Percentiles rank a stretch among this genome's conserved stretches.
Conservation (phyloP, 495 filamentous ascomycete genomes). For the Hypoxylon crocopeplum region DNA sequence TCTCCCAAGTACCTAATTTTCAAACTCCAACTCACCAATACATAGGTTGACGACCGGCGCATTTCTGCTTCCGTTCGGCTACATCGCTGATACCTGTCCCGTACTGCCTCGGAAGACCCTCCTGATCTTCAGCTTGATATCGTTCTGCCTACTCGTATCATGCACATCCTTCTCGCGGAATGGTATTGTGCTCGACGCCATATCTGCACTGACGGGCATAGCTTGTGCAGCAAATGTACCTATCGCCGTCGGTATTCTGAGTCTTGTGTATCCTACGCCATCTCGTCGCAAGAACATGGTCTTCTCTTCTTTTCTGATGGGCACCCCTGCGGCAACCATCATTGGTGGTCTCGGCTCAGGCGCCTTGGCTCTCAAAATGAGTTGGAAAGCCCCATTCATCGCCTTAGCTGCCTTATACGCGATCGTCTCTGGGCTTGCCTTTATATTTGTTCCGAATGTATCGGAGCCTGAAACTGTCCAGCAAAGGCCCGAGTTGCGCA, state of each 20-base stretch:
- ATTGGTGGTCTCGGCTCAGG: slow-evolving; percentile 66
- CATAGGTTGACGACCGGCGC: slow-evolving; percentile 60
- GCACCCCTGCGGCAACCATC: slow-evolving; percentile 68
- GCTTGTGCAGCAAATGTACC: slow-evolving; percentile 65
- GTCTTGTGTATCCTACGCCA: slow-evolving; percentile 58
- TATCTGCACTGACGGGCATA: slow-evolving; percentile 65
- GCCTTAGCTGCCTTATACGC: slow-evolving; percentile 60
- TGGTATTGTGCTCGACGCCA: slow-evolving; percentile 61
- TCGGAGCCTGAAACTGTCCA: slow-evolving; percentile 19
- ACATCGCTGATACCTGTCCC: slow-evolving; percentile 58
- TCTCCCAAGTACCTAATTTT: background rate
- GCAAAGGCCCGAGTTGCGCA: slow-evolving; percentile 42
- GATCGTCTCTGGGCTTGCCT: slow-evolving; percentile 28
- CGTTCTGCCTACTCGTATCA: slow-evolving; percentile 60
- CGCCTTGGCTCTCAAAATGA: slow-evolving; percentile 58
- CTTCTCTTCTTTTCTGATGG: slow-evolving; percentile 68
- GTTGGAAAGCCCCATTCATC: slow-evolving; percentile 67
- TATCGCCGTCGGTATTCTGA: slow-evolving; percentile 66
- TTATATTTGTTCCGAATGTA: slow-evolving; percentile 36
- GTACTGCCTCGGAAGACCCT: slow-evolving; percentile 65
- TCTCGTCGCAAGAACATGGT: slow-evolving; percentile 65
- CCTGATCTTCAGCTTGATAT: slow-evolving; percentile 61
- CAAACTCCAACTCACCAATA: slow-evolving; percentile 1
- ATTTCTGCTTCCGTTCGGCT: slow-evolving; percentile 67
- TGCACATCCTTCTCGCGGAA: slow-evolving; percentile 61